Percentiles rank a stretch among this genome's conserved stretches.
Conservation (phyloP, 1,284 basidiomycete species). For the Xerocomus alliaceus region DNA sequence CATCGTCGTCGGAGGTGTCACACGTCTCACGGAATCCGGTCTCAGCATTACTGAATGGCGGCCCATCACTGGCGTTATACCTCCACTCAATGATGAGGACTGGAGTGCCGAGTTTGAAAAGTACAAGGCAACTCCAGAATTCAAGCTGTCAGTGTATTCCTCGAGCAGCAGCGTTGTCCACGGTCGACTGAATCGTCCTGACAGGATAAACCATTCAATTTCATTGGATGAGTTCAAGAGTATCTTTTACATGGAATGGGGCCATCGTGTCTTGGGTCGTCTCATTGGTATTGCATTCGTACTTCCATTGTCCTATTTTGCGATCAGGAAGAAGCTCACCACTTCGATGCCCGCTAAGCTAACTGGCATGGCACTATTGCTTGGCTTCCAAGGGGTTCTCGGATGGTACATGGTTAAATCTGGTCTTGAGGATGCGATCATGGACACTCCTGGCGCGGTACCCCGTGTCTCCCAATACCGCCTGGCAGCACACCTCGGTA, state of each 20-base stretch:
- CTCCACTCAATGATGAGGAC: conserved; percentile 77
- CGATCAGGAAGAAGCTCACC: conserved; percentile 70
- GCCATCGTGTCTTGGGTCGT: conserved; percentile 92
- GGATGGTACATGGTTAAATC: conserved; percentile 99
- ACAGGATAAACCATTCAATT: conserved; percentile 88
- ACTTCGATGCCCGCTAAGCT: conserved; percentile 68
- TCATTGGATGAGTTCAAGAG: conserved; percentile 91
- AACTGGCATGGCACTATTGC: conserved; percentile 75
- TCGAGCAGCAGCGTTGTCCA: not conserved
- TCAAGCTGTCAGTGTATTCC: conserved; percentile 77
- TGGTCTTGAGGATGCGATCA: conserved; percentile 84
- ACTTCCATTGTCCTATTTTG: conserved; percentile 82
- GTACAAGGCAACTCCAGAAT: conserved; percentile 96
- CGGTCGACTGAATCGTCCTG: conserved; percentile 7
- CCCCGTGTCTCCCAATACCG: conserved; percentile 97
- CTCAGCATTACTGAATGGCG: conserved; percentile 98
- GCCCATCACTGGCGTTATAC: conserved; percentile 88
- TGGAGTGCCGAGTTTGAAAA: conserved; percentile 95
- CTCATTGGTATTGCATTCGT: conserved; percentile 86
- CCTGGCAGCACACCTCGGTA: conserved; percentile 91
- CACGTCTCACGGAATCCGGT: conserved; percentile 96
- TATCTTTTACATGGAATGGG: conserved; percentile 99
- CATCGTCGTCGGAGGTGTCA: conserved; percentile 95
- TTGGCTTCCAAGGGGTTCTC: conserved; percentile 89
- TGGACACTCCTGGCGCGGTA: conserved; percentile 83